Percentiles rank a stretch among this genome's conserved stretches.
These are phyloP conservation scores for rapeseed (Brassica napus) DNA, from an alignment of 345 rosid genomes.

Conservation along the genomic window Da-Ae NC_063444.1:12764001-12764500, in stretches of 20 bases:
- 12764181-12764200: conserved; percentile 86
- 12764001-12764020: conserved; percentile 92
- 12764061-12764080: conserved; percentile 93
- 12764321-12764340: conserved; percentile 28
- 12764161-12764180: conserved; percentile 69
- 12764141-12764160: conserved; percentile 88
- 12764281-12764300: conserved; percentile 54
- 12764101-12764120: conserved; percentile 81
- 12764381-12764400: conserved; percentile 47
- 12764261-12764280: conserved; percentile 64
- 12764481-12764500: conserved; percentile 38
- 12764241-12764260: conserved; percentile 60
- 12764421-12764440: conserved; percentile 87
- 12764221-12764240: conserved; percentile 78
- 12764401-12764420: conserved; percentile 93
- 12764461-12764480: conserved; percentile 18
- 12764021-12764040: conserved; percentile 90
- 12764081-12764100: conserved; percentile 87
- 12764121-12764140: conserved; percentile 68
- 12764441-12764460: conserved; percentile 40
- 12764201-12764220: conserved; percentile 84
- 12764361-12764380: conserved; percentile 30
- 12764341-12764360: conserved; percentile 36
- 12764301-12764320: conserved; percentile 1
- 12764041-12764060: conserved; percentile 93